Base-by-base conservation (phyloP, 768 basidiomycete species). In the Lactarius vividus region DNA sequence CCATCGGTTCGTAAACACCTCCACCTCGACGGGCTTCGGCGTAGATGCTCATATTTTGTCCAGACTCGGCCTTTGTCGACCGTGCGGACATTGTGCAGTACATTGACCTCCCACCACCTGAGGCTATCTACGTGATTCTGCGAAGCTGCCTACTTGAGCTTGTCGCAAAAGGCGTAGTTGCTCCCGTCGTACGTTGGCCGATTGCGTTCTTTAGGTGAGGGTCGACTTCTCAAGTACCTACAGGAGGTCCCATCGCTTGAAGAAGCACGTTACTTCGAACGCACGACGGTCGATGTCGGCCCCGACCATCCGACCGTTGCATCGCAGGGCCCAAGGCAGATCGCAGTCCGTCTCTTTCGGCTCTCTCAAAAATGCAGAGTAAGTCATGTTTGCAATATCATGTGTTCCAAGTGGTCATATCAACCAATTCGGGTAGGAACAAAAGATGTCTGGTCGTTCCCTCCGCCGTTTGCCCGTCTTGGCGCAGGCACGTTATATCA, bases 71-170 rank as follows among this genome's bases (percentile, higher is more conserved):
- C 4, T 98, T 98, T 74, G 87, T 98, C 57, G 97, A 98, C 73
- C 89, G 97, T 46, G 97, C 96, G 10, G 97, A 99, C 72, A 94
- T 98, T 57, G 86, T 97, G 23, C 96, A 96, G 80, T 97, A 94
- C 72, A 83, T 98, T 23, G 96, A 95, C 69, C 82, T 94, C 8
- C 97, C 97, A 1, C 88, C 95, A 6, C 84, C 88, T 18, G 91
- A 95, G 69, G 97, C 95, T 0, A 85, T 98, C 56, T 98, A 97
- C 77, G 91, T 94, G 75, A 98, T 99, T 69, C 78, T 98, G 33
- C 83, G 88, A 8, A 86, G 86, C 6, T 95, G 91, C 72, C 78
- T 99, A 16, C 77, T 80, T 33, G 96, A 98, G 74, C 85, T 99
- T 63, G 82, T 93, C 69, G 75, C 77, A 18, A 88, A 85, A 67